Evolutionary conservation across 2,329 filamentous ascomycete species (phyloP).

Genomic region (Nemania abortiva): DNA sequence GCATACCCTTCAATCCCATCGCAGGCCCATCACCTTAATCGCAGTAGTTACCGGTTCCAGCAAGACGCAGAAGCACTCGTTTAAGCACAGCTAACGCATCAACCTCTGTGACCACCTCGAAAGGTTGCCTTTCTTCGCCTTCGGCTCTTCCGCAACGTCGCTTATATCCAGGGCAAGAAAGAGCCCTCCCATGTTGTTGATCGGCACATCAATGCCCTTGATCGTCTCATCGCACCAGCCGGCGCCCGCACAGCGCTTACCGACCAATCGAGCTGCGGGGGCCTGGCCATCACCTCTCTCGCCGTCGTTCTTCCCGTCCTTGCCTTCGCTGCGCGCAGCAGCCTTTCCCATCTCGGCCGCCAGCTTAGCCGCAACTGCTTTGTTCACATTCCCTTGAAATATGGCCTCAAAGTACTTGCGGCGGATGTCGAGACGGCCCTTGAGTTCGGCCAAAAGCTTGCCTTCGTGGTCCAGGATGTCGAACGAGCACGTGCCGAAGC

Average conservation of each 20-base stretch:
- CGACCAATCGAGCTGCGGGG: slow-evolving; percentile 39
- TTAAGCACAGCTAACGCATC: slow-evolving; percentile 14
- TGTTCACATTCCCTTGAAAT: slow-evolving; percentile 40
- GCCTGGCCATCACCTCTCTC: neutral
- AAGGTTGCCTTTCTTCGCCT: slow-evolving; percentile 13
- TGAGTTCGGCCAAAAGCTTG: slow-evolving; percentile 42
- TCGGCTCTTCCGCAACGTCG: slow-evolving; percentile 7
- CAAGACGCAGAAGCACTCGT: neutral
- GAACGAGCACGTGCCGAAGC: slow-evolving; percentile 47
- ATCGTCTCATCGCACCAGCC: slow-evolving; percentile 47
- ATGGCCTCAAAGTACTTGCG: slow-evolving; percentile 39
- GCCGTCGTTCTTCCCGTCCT: neutral
- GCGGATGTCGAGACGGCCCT: slow-evolving; percentile 45
- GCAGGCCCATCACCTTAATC: neutral
- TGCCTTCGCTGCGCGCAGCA: neutral
- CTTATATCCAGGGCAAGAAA: slow-evolving; percentile 38
- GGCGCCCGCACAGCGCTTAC: slow-evolving; percentile 42
- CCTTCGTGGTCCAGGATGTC: slow-evolving; percentile 41
- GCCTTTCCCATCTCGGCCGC: slow-evolving; percentile 23
- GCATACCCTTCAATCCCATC: slow-evolving; percentile 9
- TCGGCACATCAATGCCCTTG: slow-evolving; percentile 44
- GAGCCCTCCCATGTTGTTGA: slow-evolving; percentile 34
- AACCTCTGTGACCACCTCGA: slow-evolving; percentile 5
- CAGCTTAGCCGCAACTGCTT: slow-evolving; percentile 13
- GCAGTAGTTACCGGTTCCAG: neutral